Evolutionary conservation across 176 grass and related monocot genomes (phyloP), one percentile per base, ranked within the genome.

Genomic region (Canna indica): DNA sequence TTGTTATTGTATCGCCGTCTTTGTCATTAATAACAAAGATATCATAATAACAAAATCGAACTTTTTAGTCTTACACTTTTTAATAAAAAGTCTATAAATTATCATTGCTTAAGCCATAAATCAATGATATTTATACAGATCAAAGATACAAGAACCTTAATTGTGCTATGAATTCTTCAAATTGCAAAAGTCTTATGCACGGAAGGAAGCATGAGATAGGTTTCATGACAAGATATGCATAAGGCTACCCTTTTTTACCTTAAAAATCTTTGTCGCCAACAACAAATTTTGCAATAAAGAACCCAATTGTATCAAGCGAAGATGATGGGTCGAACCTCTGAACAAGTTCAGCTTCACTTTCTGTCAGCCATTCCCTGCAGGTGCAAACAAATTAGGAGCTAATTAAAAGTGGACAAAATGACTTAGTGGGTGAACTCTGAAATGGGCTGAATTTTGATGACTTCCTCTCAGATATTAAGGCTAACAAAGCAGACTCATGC

Each of bases 271-370:
- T 90, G 24, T 74, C 59, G 29, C 88, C 84, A 33, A 85, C 86
- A 48, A 68, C 48, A 39, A 97, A 92, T 78, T 91, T 97, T 10
- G 88, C 86, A 81, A 92, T 90, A 79, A 97, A 97, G 80, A 97
- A 97, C 64, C 93, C 88, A 81, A 97, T 97, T 29, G 88, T 97
- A 78, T 97, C 86, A 4, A 82, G 73, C 34, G 79, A 78, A n/a
- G 88, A 88, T 4, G 86, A 85, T n/a, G 88, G 93, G 60, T 97
- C 88, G 54, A 97, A 97, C 64, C 93, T 91, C 76, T 97, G 93
- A 65, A 97, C 86, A 86, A 90, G 85, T 72, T 90, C 52, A 30
- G 88, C 84, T 81, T 97, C 93, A 71, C 77, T 77, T 68, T 83
- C 66, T 28, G 74, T 92, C 58, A 97, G 80, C 93, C 88, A 97